Evolutionary conservation across 345 rosid species (phyloP), one percentile per base, ranked within the genome.

Genomic region (Eucalyptus tenuipes): DNA sequence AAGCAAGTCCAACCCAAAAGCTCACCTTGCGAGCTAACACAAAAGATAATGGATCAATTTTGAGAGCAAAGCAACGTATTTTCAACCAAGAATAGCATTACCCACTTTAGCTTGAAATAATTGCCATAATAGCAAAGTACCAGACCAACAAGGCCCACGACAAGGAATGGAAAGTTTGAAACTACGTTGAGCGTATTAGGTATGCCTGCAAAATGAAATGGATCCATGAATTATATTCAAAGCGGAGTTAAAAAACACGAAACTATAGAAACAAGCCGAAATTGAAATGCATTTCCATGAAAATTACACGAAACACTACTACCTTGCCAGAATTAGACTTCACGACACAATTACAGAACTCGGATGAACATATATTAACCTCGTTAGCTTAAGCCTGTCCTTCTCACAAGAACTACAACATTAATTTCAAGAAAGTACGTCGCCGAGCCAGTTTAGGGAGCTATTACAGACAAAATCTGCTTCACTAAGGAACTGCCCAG

Each of bases 91-190:
- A 37, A 37, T 29, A 44, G 84, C 10, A 90, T 57, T 89, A 93
- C 99, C 98, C 88, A 93, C 99, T 97, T 93, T 59, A 97, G 92
- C 89, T 91, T 90, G 90, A 97, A 96, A 90, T 93, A 96, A 89
- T 96, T 94, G 80, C 95, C 93, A 90, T 93, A 92, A 91, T 48
- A 93, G 94, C 97, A 96, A 88, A 97, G 96, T 37, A 96, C 92
- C 90, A 97, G 96, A 80, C 99, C 99, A 24, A 94, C 33, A 10
- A 96, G 88, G 47, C 99, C 99, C 68, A 96, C 90, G 55, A 96
- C 94, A 89, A 97, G 96, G 94, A 97, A 96, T 27, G 99, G 99
- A 80, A 97, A 96, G 92, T 97, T 97, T 40, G 99, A 97, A 85
- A 97, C 88, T 85, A 97, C 99, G 87, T 97, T 94, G 49, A 96